A percentile compares a stretch with the other conserved stretches of the same genome.
phyloP scores from a whole-genome alignment of 2,329 filamentous ascomycete genomes.

The Colletotrichum cordylinicola region DNA sequence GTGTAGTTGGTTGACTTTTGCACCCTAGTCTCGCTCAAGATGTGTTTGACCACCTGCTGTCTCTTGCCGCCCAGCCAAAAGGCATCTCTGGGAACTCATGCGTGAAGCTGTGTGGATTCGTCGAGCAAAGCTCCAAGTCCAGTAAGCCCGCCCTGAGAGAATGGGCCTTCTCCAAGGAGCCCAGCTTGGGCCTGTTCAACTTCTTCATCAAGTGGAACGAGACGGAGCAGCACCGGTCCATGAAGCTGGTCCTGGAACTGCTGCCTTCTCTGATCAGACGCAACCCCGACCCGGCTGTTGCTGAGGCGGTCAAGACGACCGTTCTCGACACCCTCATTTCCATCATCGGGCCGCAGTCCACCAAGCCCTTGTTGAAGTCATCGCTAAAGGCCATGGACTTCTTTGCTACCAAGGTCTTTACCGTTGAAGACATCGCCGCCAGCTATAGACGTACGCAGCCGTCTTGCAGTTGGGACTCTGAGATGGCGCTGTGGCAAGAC shows the following conservation, averaged over 20 bases:
- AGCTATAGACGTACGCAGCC: constrained; percentile 44
- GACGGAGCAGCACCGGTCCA: constrained; percentile 67
- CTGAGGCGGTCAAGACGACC: constrained; percentile 43
- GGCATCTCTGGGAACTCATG: constrained; percentile 63
- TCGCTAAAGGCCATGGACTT: constrained; percentile 71
- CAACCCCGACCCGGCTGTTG: constrained; percentile 50
- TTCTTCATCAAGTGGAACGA: constrained; percentile 74
- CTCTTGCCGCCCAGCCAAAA: constrained; percentile 57
- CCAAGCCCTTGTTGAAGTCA: constrained; percentile 71
- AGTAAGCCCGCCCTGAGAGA: constrained; percentile 41
- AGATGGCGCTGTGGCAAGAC: constrained; percentile 50
- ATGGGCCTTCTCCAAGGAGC: constrained; percentile 58
- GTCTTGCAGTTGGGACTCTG: constrained; percentile 26
- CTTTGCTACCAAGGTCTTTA: constrained; percentile 67
- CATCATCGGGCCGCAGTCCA: constrained; percentile 64
- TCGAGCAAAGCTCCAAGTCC: constrained; percentile 64
- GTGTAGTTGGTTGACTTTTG: background rate
- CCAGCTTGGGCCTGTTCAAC: constrained; percentile 58
- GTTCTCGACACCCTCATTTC: constrained; percentile 60
- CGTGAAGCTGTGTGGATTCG: constrained; percentile 65
- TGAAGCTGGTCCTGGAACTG: constrained; percentile 67
- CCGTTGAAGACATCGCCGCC: constrained; percentile 48
- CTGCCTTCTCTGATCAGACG: constrained; percentile 55
- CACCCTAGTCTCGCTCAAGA: constrained; percentile 37
- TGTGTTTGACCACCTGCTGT: constrained; percentile 54